Evolutionary conservation across 1,284 basidiomycete species (phyloP).

Genomic region (Coniophora puteana): DNA sequence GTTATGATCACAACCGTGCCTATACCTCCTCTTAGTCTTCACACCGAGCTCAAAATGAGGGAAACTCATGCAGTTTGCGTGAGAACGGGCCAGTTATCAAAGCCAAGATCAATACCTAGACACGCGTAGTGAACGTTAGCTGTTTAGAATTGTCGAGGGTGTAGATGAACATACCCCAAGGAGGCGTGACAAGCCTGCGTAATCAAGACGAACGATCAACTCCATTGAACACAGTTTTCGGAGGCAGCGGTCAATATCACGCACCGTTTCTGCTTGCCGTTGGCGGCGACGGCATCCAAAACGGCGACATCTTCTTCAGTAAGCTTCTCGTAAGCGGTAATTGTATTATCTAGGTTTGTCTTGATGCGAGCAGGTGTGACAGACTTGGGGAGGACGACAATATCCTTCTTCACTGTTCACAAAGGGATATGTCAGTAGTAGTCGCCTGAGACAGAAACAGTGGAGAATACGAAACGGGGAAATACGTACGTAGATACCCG

Average conservation of each 20-base stretch:
- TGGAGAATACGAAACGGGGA: conserved; percentile 3
- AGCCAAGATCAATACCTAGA: conserved; percentile 61
- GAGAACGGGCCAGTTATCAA: conserved; percentile 55
- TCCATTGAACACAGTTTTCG: too few relatives aligned
- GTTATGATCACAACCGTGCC: too few relatives aligned
- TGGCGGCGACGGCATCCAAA: conserved; percentile 64
- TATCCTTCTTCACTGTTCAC: conserved; percentile 53
- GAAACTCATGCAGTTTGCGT: neutral
- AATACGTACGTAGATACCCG: conserved; percentile 55
- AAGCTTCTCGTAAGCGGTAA: conserved; percentile 47
- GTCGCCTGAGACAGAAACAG: conserved; percentile 7
- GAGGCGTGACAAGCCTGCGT: conserved; percentile 53
- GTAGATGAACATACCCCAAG: conserved; percentile 62
- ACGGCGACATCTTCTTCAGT: conserved; percentile 55
- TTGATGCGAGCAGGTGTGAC: conserved; percentile 73
- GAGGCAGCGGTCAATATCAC: too few relatives aligned
- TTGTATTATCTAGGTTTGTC: conserved; percentile 59
- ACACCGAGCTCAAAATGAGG: too few relatives aligned
- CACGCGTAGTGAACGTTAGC: conserved; percentile 8
- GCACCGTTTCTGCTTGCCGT: conserved; percentile 66
- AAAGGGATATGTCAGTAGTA: conserved; percentile 3
- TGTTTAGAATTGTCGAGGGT: neutral
- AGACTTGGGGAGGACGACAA: conserved; percentile 72
- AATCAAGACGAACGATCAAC: neutral
- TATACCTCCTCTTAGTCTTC: too few relatives aligned